Evolutionary conservation across 1,284 basidiomycete species (phyloP), one percentile per base, ranked within the genome.

Genomic region (Cystobasidium slooffiae): DNA sequence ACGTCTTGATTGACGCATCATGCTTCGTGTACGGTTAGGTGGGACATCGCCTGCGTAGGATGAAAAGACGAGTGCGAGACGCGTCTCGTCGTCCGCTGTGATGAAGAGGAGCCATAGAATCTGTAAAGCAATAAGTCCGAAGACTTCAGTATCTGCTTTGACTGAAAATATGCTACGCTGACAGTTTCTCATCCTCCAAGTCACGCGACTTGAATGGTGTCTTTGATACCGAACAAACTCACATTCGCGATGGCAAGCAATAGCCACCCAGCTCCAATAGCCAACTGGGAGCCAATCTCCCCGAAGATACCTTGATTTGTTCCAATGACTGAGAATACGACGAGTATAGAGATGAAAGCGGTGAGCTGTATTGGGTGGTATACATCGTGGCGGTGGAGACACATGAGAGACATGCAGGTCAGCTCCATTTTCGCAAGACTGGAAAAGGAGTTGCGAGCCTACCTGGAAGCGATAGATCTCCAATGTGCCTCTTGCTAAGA

Each of bases 41-140:
- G 76, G 37, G 64, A 94, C 88, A 46, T 92, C 92, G 66, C 92
- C 92, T 31, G 91, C 93, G 70, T 93, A 93, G 78, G 88, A 87
- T 83, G 93, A 94, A 87, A 97, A 91, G 75, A 96, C 79, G 82
- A 92, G 86, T 70, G 93, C 87, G 63, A 88, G 83, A 77, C 92
- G 88, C 1, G 94, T 92, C 81, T 94, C 94, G 79, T 97, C 94
- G 81, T 97, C 95, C 0, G 94, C 91, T 5, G 95, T 96, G 82
- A 99, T 93, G 86, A 93, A 97, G 76, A 98, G 87, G 22, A 97
- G 88, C 95, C 95, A 98, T 76, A 98, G 83, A 81, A 98, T 91
- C 86, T 97, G 75, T 18, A 55, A 7, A 10, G n/a, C n/a, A 4
- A 58, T 41, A 41, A 55, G 16, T 18, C 12, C 9, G 53, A 20